Percentiles rank a stretch among this genome's conserved stretches.
Conservation (phyloP, 257 asterid genomes). For the Solanum tarapatanum region DNA sequence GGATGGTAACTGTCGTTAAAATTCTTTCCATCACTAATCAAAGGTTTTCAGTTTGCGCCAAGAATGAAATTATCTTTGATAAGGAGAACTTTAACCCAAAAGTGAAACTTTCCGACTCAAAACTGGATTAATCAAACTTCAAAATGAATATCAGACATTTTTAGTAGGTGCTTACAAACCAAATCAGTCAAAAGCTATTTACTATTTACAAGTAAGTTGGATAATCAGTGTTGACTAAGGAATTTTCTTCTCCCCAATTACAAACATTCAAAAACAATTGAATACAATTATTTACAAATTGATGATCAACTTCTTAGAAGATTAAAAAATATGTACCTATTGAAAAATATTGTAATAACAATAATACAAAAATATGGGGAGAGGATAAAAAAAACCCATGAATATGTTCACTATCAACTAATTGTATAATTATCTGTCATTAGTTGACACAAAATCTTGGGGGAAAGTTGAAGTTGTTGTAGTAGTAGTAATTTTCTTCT, state of each 20-base stretch:
- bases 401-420: neutral
- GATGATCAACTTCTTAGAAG: neutral
- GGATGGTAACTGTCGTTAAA: neutral
- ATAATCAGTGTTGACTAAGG: neutral
- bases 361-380: neutral
- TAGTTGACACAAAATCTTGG: neutral
- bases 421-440: neutral
- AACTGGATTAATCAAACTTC: accelerated
- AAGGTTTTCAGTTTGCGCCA: neutral
- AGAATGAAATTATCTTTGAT: neutral
- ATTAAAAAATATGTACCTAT: neutral
- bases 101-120: neutral
- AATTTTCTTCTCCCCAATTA: neutral
- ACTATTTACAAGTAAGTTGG: neutral
- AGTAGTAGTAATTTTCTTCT: neutral
- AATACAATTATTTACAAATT: neutral
- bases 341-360: neutral
- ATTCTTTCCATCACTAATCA: neutral
- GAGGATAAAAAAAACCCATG: neutral
- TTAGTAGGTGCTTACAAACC: neutral
- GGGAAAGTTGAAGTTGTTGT: neutral
- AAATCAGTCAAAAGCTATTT: neutral
- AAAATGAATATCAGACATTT: neutral
- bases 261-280: neutral
- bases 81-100: neutral